Base-by-base conservation (phyloP, 2,329 filamentous ascomycete species). In the Cladophialophora immunda region DNA sequence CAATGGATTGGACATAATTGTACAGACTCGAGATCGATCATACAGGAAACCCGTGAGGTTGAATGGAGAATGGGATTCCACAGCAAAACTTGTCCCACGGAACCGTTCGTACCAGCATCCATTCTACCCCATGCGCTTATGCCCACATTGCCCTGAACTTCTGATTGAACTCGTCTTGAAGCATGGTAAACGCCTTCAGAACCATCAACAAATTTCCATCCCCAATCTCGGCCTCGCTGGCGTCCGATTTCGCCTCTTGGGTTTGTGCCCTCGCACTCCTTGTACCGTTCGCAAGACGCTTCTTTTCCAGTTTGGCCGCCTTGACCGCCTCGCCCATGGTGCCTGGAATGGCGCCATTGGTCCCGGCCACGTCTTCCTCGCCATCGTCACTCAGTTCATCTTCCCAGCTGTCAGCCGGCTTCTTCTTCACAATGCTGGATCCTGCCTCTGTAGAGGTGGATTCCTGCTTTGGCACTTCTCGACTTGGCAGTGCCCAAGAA, bases 61-160 rank as follows among this genome's bases (percentile, higher is more conserved):
- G n/a, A n/a, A n/a, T n/a, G n/a, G n/a, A n/a, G n/a, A n/a, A n/a
- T n/a, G n/a, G n/a, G n/a, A n/a, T n/a, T n/a, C n/a, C n/a, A n/a
- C n/a, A n/a, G 38, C 38, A n/a, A 3, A 41, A 19, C 17, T n/a
- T 15, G 8, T 11, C 1, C 41, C n/a, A 15, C 27, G 19, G 19
- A 4, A 15, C 11, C 45, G 25, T 50, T 50, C 6, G 3, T 7
- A 50, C 19, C 19, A 13, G 4, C 45, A 50, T 50, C 19, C 45
- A 50, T 15, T 3, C 11, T 50, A 27, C 4, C 45, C 22, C 4
- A 25, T 4, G 45, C 45, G 7, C 3, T 50, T 50, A 50, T 50
- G 45, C 45, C 45, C 45, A 50, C 45, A 50, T 50, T 50, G 19
- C 19, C 45, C 11, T 50, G 45, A 50, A 50, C 19, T 50, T 50